Evolutionary conservation across 768 basidiomycete genomes (phyloP).

Genomic region (Termitomyces sp.): DNA sequence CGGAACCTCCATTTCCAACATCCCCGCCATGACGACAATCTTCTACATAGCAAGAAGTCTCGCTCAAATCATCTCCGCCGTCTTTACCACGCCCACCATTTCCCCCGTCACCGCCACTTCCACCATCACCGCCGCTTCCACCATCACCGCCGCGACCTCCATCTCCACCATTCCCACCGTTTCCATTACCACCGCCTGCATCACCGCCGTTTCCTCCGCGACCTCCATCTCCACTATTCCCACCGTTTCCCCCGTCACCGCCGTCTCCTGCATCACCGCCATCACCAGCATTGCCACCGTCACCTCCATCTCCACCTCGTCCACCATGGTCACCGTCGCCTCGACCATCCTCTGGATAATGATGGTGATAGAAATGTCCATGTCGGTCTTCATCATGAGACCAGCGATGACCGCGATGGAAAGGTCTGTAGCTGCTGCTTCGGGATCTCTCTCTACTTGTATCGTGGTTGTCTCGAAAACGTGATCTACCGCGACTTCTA

Average conservation of each 20-base stretch:
- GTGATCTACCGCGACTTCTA: conserved; percentile 1
- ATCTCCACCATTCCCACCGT: neutral
- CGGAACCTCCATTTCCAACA: neutral
- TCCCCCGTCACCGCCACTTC: neutral
- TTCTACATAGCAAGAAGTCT: neutral
- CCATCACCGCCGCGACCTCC: neutral
- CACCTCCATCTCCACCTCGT: neutral
- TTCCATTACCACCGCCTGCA: neutral
- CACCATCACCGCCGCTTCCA: neutral
- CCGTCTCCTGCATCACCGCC: neutral
- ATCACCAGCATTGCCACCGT: neutral
- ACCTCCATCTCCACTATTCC: neutral
- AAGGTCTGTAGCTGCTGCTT: neutral
- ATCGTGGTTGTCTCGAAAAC: neutral
- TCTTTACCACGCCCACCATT: neutral
- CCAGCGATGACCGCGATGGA: neutral
- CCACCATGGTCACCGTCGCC: neutral
- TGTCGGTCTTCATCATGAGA: neutral
- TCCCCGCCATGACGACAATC: neutral
- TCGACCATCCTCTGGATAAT: neutral
- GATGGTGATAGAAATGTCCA: neutral
- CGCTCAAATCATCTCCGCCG: neutral
- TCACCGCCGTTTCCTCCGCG: neutral
- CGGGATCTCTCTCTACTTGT: neutral
- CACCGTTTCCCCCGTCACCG: neutral